These are phyloP conservation scores for Silybum marianum DNA, from an alignment of 129 eudicot genomes.

Conservation along the genomic window DNA sequence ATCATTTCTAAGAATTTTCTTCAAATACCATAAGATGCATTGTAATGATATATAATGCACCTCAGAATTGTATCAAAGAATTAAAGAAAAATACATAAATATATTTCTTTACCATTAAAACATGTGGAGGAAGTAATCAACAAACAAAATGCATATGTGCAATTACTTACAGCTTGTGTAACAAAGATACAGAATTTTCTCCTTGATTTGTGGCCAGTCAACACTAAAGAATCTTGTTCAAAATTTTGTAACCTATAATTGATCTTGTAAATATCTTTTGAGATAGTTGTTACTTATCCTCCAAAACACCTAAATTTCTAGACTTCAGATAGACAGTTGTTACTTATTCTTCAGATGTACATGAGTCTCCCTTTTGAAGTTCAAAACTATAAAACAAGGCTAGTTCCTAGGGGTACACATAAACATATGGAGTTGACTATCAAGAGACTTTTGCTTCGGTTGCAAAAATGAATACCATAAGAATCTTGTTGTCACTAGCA, in stretches of 20 bases:
- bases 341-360: too few relatives aligned
- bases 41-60: constrained; percentile 2
- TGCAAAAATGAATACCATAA: background rate
- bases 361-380: too few relatives aligned
- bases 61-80: background rate
- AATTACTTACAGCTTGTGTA: background rate
- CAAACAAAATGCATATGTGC: background rate
- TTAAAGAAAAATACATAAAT: background rate
- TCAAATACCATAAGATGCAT: background rate
- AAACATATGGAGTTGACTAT: background rate
- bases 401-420: background rate
- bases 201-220: constrained; percentile 10
- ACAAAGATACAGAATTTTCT: background rate
- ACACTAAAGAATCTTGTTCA: background rate
- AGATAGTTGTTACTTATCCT: background rate
- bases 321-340: too few relatives aligned
- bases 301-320: background rate
- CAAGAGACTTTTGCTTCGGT: background rate
- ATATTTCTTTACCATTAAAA: background rate
- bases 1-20: constrained; percentile 17
- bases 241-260: background rate
- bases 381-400: background rate
- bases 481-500: too few relatives aligned
- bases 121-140: constrained; percentile 5
- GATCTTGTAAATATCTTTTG: background rate